Base-by-base conservation (phyloP, 2,329 filamentous ascomycete genomes). In the Ophiocordyceps sinensis region DNA sequence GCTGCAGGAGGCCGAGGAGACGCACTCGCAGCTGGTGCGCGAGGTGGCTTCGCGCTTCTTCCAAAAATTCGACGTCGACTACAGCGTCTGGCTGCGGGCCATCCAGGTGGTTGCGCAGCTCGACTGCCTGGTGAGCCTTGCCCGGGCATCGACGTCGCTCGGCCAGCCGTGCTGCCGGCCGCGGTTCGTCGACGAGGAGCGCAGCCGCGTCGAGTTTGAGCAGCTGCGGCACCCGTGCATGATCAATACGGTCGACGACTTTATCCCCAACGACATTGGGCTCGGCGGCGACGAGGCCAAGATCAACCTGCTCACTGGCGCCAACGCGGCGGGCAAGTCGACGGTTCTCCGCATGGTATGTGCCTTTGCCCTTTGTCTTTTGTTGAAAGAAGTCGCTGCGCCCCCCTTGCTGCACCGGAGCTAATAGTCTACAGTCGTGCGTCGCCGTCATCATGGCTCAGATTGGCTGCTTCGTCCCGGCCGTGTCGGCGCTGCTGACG, bases 401-500 rank as follows among this genome's bases (percentile, higher is more conserved):
- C n/a, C n/a, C n/a, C 32, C 17, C n/a, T 15, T 15, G 17, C 5
- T 6, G 14, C 6, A 0, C n/a, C 13, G n/a, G 1, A 19, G 40
- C 38, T 19, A 21, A n/a, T 6, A 17, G 9, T 5, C 14, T 3
- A 23, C 51, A 86, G 82, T 93, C 89, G 3, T 98, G 91, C 53
- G 79, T 91, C 38, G 91, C 91, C 0, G 89, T 95, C 39, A 96
- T 98, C 51, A 88, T 98, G 77, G 91, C 91, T 1, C 91, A 98
- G 57, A 82, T 98, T 28, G 91, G 91, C 42, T 95, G 89, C 59
- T 83, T 94, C 50, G 77, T 98, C 1, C 91, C 91, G 1, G 88
- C 86, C 44, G 69, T 73, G 15, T 85, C 79, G 3, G 91, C 91
- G 1, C 78, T 73, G 3, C 71, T 98, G 36, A 96, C 89, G 0